Base-by-base conservation (phyloP, 2,329 filamentous ascomycete genomes). In the Hypoxylon sp. region DNA sequence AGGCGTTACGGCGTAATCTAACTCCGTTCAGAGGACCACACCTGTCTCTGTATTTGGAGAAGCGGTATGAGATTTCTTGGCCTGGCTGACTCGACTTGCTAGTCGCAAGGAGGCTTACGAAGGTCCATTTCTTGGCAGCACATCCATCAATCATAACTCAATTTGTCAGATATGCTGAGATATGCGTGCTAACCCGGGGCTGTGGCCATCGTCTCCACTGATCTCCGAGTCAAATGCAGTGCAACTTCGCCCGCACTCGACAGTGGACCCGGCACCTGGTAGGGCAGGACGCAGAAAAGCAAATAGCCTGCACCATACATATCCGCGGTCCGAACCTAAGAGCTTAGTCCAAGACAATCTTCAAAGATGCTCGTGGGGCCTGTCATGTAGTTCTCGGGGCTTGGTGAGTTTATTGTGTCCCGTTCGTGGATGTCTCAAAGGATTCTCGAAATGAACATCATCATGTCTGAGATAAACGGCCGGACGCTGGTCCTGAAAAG, bases 151-250 rank as follows among this genome's bases (percentile, higher is more conserved):
- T n/a, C 20, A 17, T 10, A 55, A 44, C 42, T 56, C 42, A 37
- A 27, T n/a, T 56, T 56, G 42, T 56, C 53, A 56, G 25, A 31
- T 56, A 25, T 7, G 37, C 17, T 14, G 17, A 56, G 25, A 10
- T 56, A 13, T 40, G 42, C 20, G 8, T 20, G 37, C 33, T 42
- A 27, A 17, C 11, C 33, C 35, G 42, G 13, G 33, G 35, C 51
- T 14, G 10, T 40, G 11, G 22, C 51, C 33, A 59, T 54, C 42
- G 35, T 66, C 62, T 37, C 66, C 62, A 66, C 62, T 56, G 58
- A 61, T 59, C 37, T 33, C 35, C 55, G 17, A 30, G 27, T 31
- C 20, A 30, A 22, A 61, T 49, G 58, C 44, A 46, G 13, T 42
- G 30, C 31, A 63, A 35, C 59, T 55, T 56, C 55, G 54, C 42